Evolutionary conservation across 768 basidiomycete genomes (phyloP).

Genomic region (Mycena olivaceomarginata): DNA sequence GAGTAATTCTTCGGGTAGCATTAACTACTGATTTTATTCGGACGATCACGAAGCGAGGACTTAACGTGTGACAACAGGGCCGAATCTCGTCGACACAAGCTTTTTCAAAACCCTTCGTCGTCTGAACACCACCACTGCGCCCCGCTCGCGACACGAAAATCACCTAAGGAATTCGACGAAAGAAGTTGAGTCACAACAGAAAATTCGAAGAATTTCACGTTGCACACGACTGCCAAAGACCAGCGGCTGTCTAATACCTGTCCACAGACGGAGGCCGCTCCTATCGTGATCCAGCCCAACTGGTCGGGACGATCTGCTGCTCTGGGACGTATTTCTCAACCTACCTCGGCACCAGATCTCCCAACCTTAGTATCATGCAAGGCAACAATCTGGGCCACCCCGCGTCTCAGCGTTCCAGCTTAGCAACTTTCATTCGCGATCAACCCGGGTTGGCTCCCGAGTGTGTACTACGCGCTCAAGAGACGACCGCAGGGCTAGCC

Average conservation of each 20-base stretch:
- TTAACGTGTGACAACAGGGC: constrained; percentile 37
- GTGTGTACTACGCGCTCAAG: constrained; percentile 26
- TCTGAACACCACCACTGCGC: constrained; percentile 2
- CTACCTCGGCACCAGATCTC: constrained; percentile 37
- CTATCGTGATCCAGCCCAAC: constrained; percentile 48
- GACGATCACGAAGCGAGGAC: constrained; percentile 28
- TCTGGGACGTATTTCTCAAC: neutral
- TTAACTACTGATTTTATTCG: constrained; percentile 28
- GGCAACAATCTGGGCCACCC: neutral
- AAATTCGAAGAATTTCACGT: neutral
- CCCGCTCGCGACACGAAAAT: neutral
- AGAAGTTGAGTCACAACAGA: neutral
- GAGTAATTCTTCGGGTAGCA: constrained; percentile 29
- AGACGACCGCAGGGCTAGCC: constrained; percentile 27
- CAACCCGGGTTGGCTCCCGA: constrained; percentile 34
- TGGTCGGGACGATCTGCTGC: constrained; percentile 24
- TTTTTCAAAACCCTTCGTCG: neutral
- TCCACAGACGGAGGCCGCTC: constrained; percentile 44
- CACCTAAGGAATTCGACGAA: neutral
- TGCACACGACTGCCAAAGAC: constrained; percentile 5
- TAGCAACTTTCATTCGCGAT: constrained; percentile 42
- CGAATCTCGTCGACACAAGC: constrained; percentile 18
- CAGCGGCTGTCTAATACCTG: constrained; percentile 33
- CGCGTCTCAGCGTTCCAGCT: constrained; percentile 39
- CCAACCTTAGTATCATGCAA: constrained; percentile 1